Base-by-base conservation (phyloP, 768 basidiomycete species). In the Amanita rimosa region DNA sequence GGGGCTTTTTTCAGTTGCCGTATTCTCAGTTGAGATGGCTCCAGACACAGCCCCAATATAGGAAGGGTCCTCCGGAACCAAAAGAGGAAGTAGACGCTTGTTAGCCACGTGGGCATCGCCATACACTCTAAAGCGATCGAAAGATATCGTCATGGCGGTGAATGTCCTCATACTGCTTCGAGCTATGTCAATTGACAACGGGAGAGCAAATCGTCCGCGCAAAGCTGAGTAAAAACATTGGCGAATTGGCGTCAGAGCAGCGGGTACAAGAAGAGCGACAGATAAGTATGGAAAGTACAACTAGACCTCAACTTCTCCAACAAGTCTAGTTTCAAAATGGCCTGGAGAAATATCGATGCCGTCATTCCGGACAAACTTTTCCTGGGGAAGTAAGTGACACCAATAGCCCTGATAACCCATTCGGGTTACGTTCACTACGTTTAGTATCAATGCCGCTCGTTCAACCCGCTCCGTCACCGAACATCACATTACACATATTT, bases 401-500 rank as follows among this genome's bases (percentile, higher is more conserved):
- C 52, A 54, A 45, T 36, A 40, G 49, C 46, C 42, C 50, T 56
- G 54, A 51, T 50, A 53, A 39, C 21, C 50, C 52, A 49, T 51
- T 19, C 46, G 50, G 41, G 51, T 51, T 52, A 46, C 29, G 50
- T 53, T 64, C 48, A 60, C 53, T 11, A 31, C 44, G 52, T 52
- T 53, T 49, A 87, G 85, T 59, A 71, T 86, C 57, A 69, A 74
- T 56, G 81, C 85, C 44, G 85, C 85, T 26, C 73, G 73, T 54
- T 84, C 85, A 31, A 75, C 83, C 21, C 76, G 83, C 60, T 76
- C 80, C 48, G 70, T 87, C 63, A 72, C 77, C 44, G 84, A 87
- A 62, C 79, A 80, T 55, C 76, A 77, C 52, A 83, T 90, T 52
- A 85, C 84, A 4, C 87, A 90, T 64, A 79, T 89, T 44, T 62